phyloP scores from a whole-genome alignment of 305 asterid genomes.

The Stenogyne calaminthoides region DNA sequence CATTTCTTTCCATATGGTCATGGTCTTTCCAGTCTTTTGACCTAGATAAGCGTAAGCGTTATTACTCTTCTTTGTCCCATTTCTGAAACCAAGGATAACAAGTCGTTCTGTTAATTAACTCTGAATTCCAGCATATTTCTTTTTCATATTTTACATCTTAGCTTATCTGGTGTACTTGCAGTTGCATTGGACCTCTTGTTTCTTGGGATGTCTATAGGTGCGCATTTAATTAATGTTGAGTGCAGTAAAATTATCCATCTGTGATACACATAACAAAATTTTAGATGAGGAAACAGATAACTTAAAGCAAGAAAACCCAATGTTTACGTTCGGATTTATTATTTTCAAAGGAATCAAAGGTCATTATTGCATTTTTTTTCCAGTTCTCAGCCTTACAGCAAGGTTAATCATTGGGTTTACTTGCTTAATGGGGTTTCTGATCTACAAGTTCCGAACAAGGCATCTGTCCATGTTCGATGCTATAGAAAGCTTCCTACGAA shows the following conservation, averaged over 20 bases:
- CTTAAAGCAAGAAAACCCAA: background rate
- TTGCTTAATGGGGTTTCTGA: slow-evolving; percentile 19
- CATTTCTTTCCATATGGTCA: background rate
- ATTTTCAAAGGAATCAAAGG: background rate
- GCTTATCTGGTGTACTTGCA: background rate
- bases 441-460: slow-evolving; percentile 36
- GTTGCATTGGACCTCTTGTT: background rate
- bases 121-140: background rate
- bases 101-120: background rate
- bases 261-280: background rate
- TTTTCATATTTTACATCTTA: background rate
- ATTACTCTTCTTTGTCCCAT: background rate
- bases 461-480: slow-evolving; percentile 37
- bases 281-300: background rate
- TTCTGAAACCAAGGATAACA: background rate
- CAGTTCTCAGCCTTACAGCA: background rate
- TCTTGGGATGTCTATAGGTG: background rate
- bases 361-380: background rate
- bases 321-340: background rate
- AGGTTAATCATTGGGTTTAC: slow-evolving; percentile 18
- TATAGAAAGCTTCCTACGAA: slow-evolving; percentile 43
- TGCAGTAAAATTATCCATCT: background rate
- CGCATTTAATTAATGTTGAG: background rate
- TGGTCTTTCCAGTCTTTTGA: background rate
- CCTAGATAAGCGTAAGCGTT: background rate